Evolutionary conservation across 2,329 filamentous ascomycete genomes (phyloP).

Genomic region (Cytospora chrysosperma): DNA sequence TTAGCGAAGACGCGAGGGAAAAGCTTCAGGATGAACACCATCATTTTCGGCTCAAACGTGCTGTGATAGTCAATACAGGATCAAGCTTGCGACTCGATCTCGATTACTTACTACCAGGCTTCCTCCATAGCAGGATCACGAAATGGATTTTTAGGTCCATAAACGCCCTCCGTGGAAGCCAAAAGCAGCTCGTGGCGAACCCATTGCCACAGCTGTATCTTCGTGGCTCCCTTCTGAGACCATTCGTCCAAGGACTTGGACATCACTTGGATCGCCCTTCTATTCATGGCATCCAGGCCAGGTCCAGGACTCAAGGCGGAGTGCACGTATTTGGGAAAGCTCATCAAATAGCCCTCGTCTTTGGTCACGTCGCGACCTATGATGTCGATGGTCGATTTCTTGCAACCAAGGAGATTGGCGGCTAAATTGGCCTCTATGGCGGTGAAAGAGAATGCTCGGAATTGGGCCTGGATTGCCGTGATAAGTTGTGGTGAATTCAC

Average conservation of each 20-base stretch:
- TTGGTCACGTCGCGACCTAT: conserved; percentile 8
- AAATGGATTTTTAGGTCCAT: conserved; percentile 17
- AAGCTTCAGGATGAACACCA: conserved; percentile 10
- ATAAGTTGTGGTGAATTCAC: conserved; percentile 6
- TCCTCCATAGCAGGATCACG: conserved; percentile 7
- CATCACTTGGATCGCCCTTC: conserved; percentile 5
- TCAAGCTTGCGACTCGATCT: not conserved
- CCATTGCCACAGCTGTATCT: conserved; percentile 9
- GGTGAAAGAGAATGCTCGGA: conserved; percentile 2
- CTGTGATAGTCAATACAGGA: not conserved
- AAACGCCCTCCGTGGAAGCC: conserved; percentile 13
- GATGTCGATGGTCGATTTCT: conserved; percentile 3
- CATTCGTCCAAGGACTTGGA: conserved; percentile 2
- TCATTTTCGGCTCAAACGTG: conserved; percentile 13
- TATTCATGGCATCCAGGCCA: conserved; percentile 20
- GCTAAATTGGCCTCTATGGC: conserved; percentile 10
- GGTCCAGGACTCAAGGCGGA: conserved; percentile 9
- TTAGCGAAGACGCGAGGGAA: conserved; percentile 6
- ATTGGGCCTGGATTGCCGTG: conserved; percentile 8
- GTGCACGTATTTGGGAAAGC: conserved; percentile 10
- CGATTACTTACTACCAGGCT: conserved; percentile 7
- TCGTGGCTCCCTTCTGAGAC: not conserved
- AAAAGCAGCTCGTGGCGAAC: conserved; percentile 6
- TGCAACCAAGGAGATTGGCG: not conserved
- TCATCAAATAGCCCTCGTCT: conserved; percentile 11